Evolutionary conservation across 1,284 basidiomycete species (phyloP).

Genomic region (Moesziomyces globuligerus): DNA sequence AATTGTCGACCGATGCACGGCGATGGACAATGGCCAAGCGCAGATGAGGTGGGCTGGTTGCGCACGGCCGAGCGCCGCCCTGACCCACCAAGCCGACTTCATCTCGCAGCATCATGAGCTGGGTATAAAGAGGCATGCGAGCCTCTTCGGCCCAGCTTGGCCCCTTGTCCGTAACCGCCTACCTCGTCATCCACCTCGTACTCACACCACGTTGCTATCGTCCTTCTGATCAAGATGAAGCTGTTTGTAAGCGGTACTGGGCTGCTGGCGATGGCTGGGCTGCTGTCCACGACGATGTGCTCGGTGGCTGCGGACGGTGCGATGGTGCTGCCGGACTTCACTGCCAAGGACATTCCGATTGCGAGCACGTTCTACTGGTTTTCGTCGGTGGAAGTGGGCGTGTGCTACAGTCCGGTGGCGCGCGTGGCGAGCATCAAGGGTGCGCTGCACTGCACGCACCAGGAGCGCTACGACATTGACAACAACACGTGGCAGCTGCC

Average conservation of each 20-base stretch:
- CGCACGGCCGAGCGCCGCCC: neutral
- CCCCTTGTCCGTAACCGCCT: too few relatives aligned
- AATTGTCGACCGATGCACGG: neutral
- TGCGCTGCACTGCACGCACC: constrained; percentile 27
- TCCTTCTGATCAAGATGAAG: neutral
- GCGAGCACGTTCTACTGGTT: constrained; percentile 40
- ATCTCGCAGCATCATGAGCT: neutral
- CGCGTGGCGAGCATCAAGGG: constrained; percentile 33
- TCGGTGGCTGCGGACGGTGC: neutral
- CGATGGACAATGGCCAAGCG: neutral
- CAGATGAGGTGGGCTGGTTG: neutral
- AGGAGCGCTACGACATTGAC: constrained; percentile 31
- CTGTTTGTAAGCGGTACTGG: neutral
- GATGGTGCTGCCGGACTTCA: constrained; percentile 5
- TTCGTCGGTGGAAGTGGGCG: constrained; percentile 41
- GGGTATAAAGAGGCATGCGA: neutral
- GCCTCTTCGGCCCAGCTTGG: too few relatives aligned
- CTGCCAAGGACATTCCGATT: neutral
- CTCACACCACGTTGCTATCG: neutral
- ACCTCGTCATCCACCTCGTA: too few relatives aligned
- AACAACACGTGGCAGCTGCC: constrained; percentile 43
- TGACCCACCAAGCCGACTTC: neutral
- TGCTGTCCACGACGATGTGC: neutral
- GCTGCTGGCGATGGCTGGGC: neutral
- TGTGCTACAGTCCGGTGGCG: constrained; percentile 31